Base-by-base conservation (phyloP, 2,329 filamentous ascomycete species). In the Grosmannia serpens region DNA sequence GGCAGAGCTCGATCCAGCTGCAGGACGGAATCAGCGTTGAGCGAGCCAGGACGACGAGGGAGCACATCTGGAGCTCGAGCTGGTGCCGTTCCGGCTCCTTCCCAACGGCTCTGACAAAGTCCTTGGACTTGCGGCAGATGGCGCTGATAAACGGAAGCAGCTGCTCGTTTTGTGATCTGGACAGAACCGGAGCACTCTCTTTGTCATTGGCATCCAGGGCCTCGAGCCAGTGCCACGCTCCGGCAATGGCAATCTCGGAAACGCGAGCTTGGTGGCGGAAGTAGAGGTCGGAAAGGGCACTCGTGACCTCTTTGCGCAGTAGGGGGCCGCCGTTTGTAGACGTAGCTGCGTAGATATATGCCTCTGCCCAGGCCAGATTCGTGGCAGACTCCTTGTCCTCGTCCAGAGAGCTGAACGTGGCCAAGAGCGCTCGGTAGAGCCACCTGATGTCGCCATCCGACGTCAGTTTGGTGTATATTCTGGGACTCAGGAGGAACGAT, bases 1-100 rank as follows among this genome's bases (percentile, higher is more conserved):
- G 78, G 67, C 89, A 95, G 3, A 91, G 74, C 49, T 94, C 86
- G 66, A 99, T 97, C 95, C 95, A 99, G 61, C 82, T 88, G 24
- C 85, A 79, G 60, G 82, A 82, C 0, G 90, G 86, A 60, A 97
- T 81, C 41, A 99, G 74, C 60, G 91, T 85, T 24, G 84, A 78
- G 27, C 89, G 87, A 58, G 88, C 87, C 29, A 99, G 76, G 22
- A 96, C 84, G 22, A 96, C 75, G 4, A 96, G 74, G 7, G 83
- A 81, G 63, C 91, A 83, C 65, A 95, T 84, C 68, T 96, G 90
- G 27, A 74, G 71, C 64, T 88, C 82, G 10, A 91, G 69, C 17
- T 75, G 65, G 26, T 78, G 71, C 58, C 74, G 69, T 44, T 78
- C 70, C n/a, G 80, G 68, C 22, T 70, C 69, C 35, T 70, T 67